Percentiles rank a stretch among this genome's conserved stretches.
phyloP scores from a whole-genome alignment of 1,139 yeast species.

The Yamadazyma siamensis region DNA sequence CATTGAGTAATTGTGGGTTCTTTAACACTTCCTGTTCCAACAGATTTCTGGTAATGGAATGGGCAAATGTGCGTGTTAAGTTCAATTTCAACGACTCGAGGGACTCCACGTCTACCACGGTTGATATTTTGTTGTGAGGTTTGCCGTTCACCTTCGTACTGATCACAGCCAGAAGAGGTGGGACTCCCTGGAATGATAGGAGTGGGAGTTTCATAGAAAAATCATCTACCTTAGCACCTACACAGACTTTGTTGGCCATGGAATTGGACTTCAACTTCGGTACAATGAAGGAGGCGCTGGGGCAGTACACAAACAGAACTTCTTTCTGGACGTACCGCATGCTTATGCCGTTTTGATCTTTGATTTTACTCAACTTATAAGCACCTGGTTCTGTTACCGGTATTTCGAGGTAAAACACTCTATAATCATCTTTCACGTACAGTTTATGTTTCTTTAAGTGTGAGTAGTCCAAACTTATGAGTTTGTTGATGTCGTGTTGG shows the following conservation, averaged over 20 bases:
- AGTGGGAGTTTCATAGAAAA: constrained; percentile 32
- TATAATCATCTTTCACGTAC: constrained; percentile 23
- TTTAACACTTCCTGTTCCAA: constrained; percentile 35
- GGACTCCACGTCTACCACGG: constrained; percentile 20
- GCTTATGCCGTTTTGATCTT: constrained; percentile 60
- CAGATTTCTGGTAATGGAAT: constrained; percentile 27
- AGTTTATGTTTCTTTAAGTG: constrained; percentile 25
- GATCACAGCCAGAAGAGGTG: constrained; percentile 68
- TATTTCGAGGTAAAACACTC: constrained; percentile 47
- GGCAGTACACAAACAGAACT: constrained; percentile 72
- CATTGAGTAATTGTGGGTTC: constrained; percentile 19
- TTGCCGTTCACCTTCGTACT: constrained; percentile 55
- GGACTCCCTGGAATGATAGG: constrained; percentile 65
- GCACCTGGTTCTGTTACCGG: constrained; percentile 71
- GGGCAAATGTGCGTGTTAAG: constrained; percentile 13
- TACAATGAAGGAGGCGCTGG: constrained; percentile 53
- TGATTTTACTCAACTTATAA: constrained; percentile 63
- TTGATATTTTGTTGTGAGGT: constrained; percentile 17
- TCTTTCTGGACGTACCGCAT: constrained; percentile 66
- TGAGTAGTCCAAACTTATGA: constrained; percentile 40
- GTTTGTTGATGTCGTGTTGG: constrained; percentile 48
- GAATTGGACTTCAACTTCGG: constrained; percentile 22
- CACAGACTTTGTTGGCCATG: constrained; percentile 49
- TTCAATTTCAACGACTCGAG: constrained; percentile 8
- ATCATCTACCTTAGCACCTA: constrained; percentile 42